phyloP scores from a whole-genome alignment of 805 yeast species.

The Candida khao-thaluensis region DNA sequence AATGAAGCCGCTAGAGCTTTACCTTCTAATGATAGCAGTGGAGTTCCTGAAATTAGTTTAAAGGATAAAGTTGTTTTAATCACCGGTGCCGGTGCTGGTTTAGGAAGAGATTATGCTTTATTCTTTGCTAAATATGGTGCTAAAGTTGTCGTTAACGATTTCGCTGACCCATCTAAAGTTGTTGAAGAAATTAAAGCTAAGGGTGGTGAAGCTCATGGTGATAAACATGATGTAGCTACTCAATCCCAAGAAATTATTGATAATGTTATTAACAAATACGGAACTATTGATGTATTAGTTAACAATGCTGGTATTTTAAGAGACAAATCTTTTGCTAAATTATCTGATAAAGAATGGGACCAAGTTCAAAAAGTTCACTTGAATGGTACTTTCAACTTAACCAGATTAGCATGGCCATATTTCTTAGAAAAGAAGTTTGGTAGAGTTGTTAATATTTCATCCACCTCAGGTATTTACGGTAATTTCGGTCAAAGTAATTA shows the following conservation, averaged over 20 bases:
- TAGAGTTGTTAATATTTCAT: constrained; percentile 81
- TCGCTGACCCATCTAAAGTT: constrained; percentile 67
- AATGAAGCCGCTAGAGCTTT: constrained; percentile 51
- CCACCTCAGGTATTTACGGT: constrained; percentile 97
- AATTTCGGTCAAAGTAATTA: constrained; percentile 97
- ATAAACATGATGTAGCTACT: constrained; percentile 74
- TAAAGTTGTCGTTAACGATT: constrained; percentile 90
- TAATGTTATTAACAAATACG: constrained; percentile 73
- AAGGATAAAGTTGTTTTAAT: constrained; percentile 83
- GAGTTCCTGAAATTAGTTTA: constrained; percentile 52
- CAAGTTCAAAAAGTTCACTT: constrained; percentile 79
- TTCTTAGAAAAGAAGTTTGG: constrained; percentile 78
- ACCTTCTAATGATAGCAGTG: constrained; percentile 48
- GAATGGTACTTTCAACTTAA: constrained; percentile 74
- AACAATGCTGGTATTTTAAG: constrained; percentile 95
- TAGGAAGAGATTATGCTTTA: constrained; percentile 87
- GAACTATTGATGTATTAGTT: constrained; percentile 79
- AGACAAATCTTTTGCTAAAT: constrained; percentile 82
- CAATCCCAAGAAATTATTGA: constrained; percentile 74
- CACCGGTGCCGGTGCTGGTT: constrained; percentile 95
- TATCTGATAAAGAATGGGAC: constrained; percentile 83
- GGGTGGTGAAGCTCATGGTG: constrained; percentile 83
- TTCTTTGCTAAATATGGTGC: constrained; percentile 90
- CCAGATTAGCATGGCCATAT: constrained; percentile 91
- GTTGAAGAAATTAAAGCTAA: constrained; percentile 70